A percentile compares a stretch with the other conserved stretches of the same genome.
Conservation (phyloP, 2,329 filamentous ascomycete genomes). For the Trichoderma sp. region DNA sequence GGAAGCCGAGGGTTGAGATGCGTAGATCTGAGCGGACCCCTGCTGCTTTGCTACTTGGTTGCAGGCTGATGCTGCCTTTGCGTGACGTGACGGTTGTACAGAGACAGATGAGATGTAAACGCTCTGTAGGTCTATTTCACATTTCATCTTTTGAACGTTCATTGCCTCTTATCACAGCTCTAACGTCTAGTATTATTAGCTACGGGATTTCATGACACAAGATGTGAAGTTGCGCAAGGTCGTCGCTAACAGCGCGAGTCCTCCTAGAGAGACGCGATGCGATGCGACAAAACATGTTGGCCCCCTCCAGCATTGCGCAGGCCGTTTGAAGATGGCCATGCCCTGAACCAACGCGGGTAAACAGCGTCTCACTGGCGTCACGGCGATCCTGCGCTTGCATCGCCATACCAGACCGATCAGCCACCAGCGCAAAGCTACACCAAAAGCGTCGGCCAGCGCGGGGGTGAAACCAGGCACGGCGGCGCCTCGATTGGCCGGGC, state of each 20-base stretch:
- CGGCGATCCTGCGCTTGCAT: background rate
- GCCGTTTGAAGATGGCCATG: background rate
- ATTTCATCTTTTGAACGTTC: background rate
- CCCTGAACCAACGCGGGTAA: background rate
- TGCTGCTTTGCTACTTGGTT: background rate
- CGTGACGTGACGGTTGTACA: background rate
- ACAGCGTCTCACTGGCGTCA: constrained; percentile 15
- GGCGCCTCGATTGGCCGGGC: constrained; percentile 9
- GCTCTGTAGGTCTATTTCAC: background rate
- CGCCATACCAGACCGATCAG: constrained; percentile 11
- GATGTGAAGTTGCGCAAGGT: background rate
- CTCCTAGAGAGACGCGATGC: background rate
- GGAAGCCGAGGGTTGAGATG: background rate
- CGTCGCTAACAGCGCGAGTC: background rate
- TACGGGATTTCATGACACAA: background rate
- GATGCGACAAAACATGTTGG: background rate
- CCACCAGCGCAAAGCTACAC: constrained; percentile 5
- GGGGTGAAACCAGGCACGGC: constrained; percentile 19
- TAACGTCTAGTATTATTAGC: background rate
- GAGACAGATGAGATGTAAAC: background rate
- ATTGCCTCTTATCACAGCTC: background rate
- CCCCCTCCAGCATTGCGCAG: background rate
- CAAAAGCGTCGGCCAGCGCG: constrained; percentile 18
- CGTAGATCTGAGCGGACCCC: background rate
- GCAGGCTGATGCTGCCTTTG: background rate